Base-by-base conservation (phyloP, 2,329 filamentous ascomycete genomes). In the Stagonosporopsis rhizophila region DNA sequence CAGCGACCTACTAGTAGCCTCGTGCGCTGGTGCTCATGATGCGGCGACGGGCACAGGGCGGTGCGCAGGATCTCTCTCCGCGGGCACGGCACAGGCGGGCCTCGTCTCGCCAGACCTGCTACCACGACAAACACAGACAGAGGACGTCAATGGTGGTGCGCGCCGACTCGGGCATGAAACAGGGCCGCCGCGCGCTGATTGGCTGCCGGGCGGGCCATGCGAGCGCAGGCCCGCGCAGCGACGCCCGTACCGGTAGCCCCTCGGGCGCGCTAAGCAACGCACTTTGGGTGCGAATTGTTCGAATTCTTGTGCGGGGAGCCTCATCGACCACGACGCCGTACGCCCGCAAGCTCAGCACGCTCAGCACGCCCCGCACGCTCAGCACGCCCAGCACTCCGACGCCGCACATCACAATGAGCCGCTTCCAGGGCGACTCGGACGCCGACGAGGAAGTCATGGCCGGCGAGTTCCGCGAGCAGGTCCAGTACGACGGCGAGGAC, bases 361-460 rank as follows among this genome's bases (percentile, higher is more conserved):
- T 35, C 20, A 28, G 41, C 52, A n/a, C 27, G 27, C 27, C 27
- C 3, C 27, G 27, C 7, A 6, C 30, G 14, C 30, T 28, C 27
- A 28, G 32, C 50, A 46, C 44, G 52, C 51, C 39, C 20, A 28
- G 41, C 52, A n/a, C 38, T 2, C 40, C 54, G 52, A 56, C 42
- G 42, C 20, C 32, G 27, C 41, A 30, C 35, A 15, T 8, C 48
- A 58, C 27, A 9, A 60, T 62, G 59, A 62, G 59, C 51, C 56
- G 57, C 54, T 78, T 75, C 64, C 77, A 79, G 63, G 76, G 80
- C 60, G 74, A 74, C 66, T 96, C 92, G 75, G 95, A 98, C 78
- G 90, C 91, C 65, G 93, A 97, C 81, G 94, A 98, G 84, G 95
- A 98, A 81, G 90, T 90, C 70, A 87, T 99, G 67, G 95, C 92